Evolutionary conservation across 2,329 filamentous ascomycete genomes (phyloP), one percentile per base, ranked within the genome.

Genomic region (Lecanicillium sp.): DNA sequence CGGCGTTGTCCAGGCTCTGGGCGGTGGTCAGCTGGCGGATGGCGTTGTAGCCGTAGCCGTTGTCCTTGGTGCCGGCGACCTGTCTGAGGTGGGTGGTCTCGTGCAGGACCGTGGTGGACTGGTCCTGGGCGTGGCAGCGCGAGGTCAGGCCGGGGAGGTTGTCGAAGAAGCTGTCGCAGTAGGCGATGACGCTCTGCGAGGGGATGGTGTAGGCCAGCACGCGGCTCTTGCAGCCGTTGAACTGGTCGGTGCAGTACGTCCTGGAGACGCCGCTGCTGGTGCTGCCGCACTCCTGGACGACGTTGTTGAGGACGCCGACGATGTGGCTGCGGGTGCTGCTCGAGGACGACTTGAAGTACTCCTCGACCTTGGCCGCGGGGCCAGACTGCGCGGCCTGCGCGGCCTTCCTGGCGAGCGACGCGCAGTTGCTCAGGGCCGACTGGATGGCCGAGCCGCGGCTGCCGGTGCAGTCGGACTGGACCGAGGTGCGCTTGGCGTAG

Each of bases 331-430:
- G 70, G 10, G 66, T 66, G 1, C 61, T 53, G n/a, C 61, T 53
- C 4, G 55, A 63, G 23, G 74, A 75, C 0, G 74, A 74, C 66
- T 82, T 84, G 73, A 85, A 87, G 70, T 82, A 85, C 58, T 82
- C 77, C 29, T 62, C 63, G 55, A 83, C 64, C 57, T 73, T 79
- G 55, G 66, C 62, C 3, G 71, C 68, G 0, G 67, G 55, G 23
- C 75, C 77, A 0, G 70, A 75, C 1, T 68, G 60, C 0, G 78
- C 77, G 2, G 75, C 75, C 1, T 63, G 59, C 14, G 63, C 65
- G 29, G 73, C 78, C 55, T 83, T 72, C 21, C 84, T 68, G 21
- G 69, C 62, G 48, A 82, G 68, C 44, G 67, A 69, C 33, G 83
- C 63, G 39, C 71, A 68, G 63, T 84, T 83, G 1, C 14, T 19